Percentiles rank a stretch among this genome's conserved stretches.
These are phyloP conservation scores for Erodium texanum DNA, from an alignment of 441 rosid genomes.

Conservation along the genomic window DNA sequence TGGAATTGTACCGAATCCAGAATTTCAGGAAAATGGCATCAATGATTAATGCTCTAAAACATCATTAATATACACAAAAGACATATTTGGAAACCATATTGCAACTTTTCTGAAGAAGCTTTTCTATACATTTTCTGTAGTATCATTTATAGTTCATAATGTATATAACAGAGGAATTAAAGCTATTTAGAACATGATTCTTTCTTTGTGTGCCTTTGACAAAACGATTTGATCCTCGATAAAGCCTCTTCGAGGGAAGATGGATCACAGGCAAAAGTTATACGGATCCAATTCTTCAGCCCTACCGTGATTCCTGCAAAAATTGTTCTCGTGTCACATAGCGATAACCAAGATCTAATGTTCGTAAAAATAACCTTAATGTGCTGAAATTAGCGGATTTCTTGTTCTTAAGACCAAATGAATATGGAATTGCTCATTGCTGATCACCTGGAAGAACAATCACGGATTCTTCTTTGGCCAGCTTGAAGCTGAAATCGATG, in stretches of 20 bases:
- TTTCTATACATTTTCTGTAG: too few species aligned
- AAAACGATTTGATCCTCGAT: conserved; percentile 44
- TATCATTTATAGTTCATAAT: too few species aligned
- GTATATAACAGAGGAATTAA: too few species aligned
- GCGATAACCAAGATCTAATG: background rate
- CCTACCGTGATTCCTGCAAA: conserved; percentile 55
- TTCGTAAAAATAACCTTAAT: background rate
- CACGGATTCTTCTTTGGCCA: conserved; percentile 82
- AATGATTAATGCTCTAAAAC: too few species aligned
- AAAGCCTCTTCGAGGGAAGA: conserved; percentile 45
- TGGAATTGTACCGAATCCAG: too few species aligned
- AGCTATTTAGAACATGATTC: background rate
- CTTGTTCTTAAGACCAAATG: too few species aligned
- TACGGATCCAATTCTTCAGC: conserved; percentile 50
- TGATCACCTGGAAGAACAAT: conserved; percentile 85
- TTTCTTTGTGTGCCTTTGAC: conserved; percentile 35
- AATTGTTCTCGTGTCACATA: too few species aligned
- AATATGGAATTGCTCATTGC: conserved; percentile 10
- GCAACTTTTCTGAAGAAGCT: too few species aligned
- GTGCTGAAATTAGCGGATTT: background rate
- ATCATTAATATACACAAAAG: too few species aligned
- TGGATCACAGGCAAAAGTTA: conserved; percentile 58
- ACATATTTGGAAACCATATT: too few species aligned
- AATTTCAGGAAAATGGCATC: too few species aligned
- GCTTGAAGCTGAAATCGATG: conserved; percentile 79